Conservation (phyloP, 1,284 basidiomycete genomes). For the Xerocomus nothofagi region DNA sequence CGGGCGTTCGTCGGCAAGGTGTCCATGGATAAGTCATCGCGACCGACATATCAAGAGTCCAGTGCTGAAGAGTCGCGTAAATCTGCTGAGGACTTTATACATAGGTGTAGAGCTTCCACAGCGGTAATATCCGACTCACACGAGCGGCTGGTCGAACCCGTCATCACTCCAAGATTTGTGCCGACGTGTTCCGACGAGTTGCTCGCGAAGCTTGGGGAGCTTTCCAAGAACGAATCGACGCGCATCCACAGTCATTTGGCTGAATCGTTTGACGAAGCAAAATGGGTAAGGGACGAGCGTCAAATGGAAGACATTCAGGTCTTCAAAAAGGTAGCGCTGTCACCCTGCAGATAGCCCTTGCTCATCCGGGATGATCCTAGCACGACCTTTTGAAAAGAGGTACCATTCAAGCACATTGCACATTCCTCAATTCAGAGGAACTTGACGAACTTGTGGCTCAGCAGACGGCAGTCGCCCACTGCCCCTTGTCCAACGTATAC, state of each 20-base stretch:
- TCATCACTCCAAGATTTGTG: slow-evolving; percentile 82
- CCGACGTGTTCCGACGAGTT: slow-evolving; percentile 76
- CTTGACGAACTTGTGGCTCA: slow-evolving; percentile 50
- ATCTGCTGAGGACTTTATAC: slow-evolving; percentile 57
- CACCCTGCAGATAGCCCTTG: background rate
- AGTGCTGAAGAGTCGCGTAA: slow-evolving; percentile 50
- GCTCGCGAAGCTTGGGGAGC: slow-evolving; percentile 54
- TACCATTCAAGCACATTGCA: slow-evolving; percentile 84
- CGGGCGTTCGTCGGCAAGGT: slow-evolving; percentile 82
- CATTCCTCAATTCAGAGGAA: slow-evolving; percentile 58
- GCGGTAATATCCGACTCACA: slow-evolving; percentile 44
- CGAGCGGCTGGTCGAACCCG: slow-evolving; percentile 64
- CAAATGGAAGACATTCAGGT: slow-evolving; percentile 70
- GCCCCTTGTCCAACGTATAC: slow-evolving; percentile 83
- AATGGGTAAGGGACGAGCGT: slow-evolving; percentile 63
- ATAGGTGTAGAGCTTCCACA: slow-evolving; percentile 45
- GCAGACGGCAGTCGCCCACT: slow-evolving; percentile 74
- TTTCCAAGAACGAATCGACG: slow-evolving; percentile 46
- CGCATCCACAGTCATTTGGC: slow-evolving; percentile 77
- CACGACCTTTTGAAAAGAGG: slow-evolving; percentile 56
- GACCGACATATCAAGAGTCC: slow-evolving; percentile 67
- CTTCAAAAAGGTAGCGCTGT: slow-evolving; percentile 57
- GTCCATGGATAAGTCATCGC: slow-evolving; percentile 80
- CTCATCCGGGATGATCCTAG: slow-evolving; percentile 37
- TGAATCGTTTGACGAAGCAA: slow-evolving; percentile 71